Evolutionary conservation across 352 stramenopile genomes (phyloP), one percentile per base, ranked within the genome.

Genomic region (Pythium aphanidermatum): DNA sequence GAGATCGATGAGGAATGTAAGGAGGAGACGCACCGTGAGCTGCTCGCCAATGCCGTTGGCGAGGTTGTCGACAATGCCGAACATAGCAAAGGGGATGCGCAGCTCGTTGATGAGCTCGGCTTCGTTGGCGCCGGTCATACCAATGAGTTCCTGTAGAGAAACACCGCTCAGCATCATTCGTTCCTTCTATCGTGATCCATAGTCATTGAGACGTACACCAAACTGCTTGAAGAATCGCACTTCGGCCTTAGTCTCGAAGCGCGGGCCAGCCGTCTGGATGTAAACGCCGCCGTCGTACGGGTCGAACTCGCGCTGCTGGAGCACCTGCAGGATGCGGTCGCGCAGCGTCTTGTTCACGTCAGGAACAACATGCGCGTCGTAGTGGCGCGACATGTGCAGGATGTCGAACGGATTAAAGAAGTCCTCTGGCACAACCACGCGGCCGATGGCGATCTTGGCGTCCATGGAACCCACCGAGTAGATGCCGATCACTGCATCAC

Each of bases 241-340:
- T 60, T 95, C 85, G 11, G 85, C 74, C 65, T 94, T 94, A 42
- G 85, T 95, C 63, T 95, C 85, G 52, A 95, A 95, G 49, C 85
- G 81, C 27, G 85, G 85, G 2, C 85, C 85, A 0, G 70, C 60
- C 24, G 77, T 86, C 64, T 95, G 85, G 36, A 94, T 74, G 65
- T 95, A 95, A 12, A 91, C 75, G 41, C 84, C 84, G 27, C 76
- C 81, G 30, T 89, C 71, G 44, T 85, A 63, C 28, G 74, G 69
- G 16, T 76, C 48, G 19, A 86, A 74, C 28, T 65, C 50, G 10
- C 56, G 66, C 5, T 42, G 30, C 14, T 63, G 42, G 6, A 95
- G 60, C 32, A 77, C 64, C 21, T 62, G 46, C 28, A 90, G 29
- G 23, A 94, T 37, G 21, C 65, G 59, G 10, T 19, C 23, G 24